Percentiles rank a stretch among this genome's conserved stretches.
phyloP scores from a whole-genome alignment of 2,329 filamentous ascomycete genomes.

The Penicillium sclerotigenum region DNA sequence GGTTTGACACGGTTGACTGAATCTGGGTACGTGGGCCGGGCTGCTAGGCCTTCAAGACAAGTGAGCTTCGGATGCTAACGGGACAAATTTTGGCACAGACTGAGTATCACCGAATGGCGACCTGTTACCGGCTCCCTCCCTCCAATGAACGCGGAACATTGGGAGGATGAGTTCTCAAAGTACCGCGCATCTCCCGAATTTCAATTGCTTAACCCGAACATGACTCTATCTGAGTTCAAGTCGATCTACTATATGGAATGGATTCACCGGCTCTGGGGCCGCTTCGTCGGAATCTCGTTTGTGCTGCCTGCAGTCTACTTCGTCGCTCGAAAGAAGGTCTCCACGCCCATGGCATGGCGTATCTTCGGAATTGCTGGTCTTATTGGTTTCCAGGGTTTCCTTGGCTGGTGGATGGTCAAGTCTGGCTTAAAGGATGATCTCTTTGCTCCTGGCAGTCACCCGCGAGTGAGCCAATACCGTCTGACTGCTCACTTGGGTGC shows the following conservation, averaged over 20 bases:
- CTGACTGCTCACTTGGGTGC: constrained; percentile 84
- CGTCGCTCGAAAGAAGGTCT: constrained; percentile 73
- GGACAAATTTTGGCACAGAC: constrained; percentile 48
- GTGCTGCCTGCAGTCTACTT: constrained; percentile 87
- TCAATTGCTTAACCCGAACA: constrained; percentile 83
- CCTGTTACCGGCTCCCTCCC: constrained; percentile 91
- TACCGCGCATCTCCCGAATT: constrained; percentile 93
- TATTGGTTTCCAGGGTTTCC: constrained; percentile 90
- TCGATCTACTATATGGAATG: constrained; percentile 99
- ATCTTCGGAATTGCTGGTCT: constrained; percentile 79
- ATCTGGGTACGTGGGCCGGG: constrained; percentile 64
- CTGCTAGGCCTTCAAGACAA: not conserved
- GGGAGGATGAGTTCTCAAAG: constrained; percentile 89
- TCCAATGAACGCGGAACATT: constrained; percentile 72
- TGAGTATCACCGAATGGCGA: constrained; percentile 98
- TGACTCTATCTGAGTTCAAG: constrained; percentile 92
- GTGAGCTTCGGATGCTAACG: constrained; percentile 11
- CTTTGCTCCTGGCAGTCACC: constrained; percentile 85
- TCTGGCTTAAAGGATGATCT: constrained; percentile 93
- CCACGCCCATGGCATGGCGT: constrained; percentile 70
- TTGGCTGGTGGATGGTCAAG: constrained; percentile 99
- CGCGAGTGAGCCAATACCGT: constrained; percentile 90
- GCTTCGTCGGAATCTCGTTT: constrained; percentile 85
- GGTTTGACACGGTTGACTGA: constrained; percentile 91
- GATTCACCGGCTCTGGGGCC: constrained; percentile 91